phyloP scores from a whole-genome alignment of 2,329 filamentous ascomycete genomes.

The Ascochyta koolunga region DNA sequence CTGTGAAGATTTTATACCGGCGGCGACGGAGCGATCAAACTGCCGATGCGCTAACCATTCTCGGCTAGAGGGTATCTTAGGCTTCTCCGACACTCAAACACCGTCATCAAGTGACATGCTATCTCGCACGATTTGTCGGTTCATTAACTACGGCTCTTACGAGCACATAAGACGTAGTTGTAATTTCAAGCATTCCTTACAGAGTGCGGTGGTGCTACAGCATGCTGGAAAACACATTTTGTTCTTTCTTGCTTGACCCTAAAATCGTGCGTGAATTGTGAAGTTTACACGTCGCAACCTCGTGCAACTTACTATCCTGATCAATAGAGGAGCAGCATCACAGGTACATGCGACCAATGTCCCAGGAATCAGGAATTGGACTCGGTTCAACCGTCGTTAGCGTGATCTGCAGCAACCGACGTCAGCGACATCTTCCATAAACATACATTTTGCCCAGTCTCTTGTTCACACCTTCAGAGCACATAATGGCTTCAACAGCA shows the following conservation, averaged over 20 bases:
- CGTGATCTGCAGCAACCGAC: slow-evolving; percentile 15
- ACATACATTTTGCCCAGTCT: slow-evolving; percentile 13
- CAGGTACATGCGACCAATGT: background rate
- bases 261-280: too few relatives aligned
- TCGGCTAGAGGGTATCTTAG: background rate
- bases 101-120: background rate
- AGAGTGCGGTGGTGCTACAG: background rate
- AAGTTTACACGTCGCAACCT: too few relatives aligned
- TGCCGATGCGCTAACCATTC: slow-evolving; percentile 12
- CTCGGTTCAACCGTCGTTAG: slow-evolving; percentile 4
- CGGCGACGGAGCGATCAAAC: slow-evolving; percentile 9
- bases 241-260: too few relatives aligned
- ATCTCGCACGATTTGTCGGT: background rate
- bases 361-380: slow-evolving; percentile 8
- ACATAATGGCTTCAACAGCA: slow-evolving; percentile 5
- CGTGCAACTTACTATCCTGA: too few relatives aligned
- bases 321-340: background rate
- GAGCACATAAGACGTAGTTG: background rate
- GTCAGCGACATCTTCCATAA: slow-evolving; percentile 15
- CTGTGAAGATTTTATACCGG: slow-evolving; percentile 12
- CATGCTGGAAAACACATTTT: background rate
- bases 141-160: background rate
- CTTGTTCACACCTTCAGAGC: background rate
- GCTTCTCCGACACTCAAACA: background rate
- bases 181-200: background rate